Evolutionary conservation across 1,139 yeast genomes (phyloP), one percentile per base, ranked within the genome.

Genomic region (Lodderomyces elongisporus): DNA sequence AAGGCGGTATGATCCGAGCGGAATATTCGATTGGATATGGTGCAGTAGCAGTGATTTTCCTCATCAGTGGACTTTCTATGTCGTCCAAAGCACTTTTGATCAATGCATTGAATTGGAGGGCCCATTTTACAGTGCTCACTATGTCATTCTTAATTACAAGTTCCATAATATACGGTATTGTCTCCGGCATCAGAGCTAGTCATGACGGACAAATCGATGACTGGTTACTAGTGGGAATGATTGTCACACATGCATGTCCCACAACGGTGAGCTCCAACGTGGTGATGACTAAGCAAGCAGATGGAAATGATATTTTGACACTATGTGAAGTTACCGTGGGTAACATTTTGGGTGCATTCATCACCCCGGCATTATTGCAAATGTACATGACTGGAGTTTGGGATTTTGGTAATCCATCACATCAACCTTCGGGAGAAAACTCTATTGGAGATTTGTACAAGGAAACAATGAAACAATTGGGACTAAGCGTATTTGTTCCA

Each of bases 211-310:
- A 54, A 4, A 84, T 87, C 24, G 81, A 80, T 45, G 68, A 73
- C 20, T 85, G 91, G 84, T 66, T 85, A 43, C 62, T 87, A 28
- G 84, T 75, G 37, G 96, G 96, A 1, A 58, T 87, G 44, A 74
- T 88, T 24, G 82, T 85, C 30, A 83, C 94, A 2, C 85, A 85
- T 30, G 74, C 91, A 4, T 85, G 94, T 54, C 96, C 96, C 25
- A 88, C 96, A 10, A 87, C 96, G 0, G 94, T 87, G 14, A 78
- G 91, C 0, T 87, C 89, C 4, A 87, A 87, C 53, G 95, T 87
- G 31, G 89, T 87, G 17, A 85, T 87, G 95, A 87, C 96, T n/a
- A 73, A 74, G 35, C 70, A 69, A 37, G 89, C 94, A 0, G 79
- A 80, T 46, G 95, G 95, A 5, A 85, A 85, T 54, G 89, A 78